Evolutionary conservation across 371 early-diverging fungal species (phyloP).

Genomic region (Mortierella sp.): DNA sequence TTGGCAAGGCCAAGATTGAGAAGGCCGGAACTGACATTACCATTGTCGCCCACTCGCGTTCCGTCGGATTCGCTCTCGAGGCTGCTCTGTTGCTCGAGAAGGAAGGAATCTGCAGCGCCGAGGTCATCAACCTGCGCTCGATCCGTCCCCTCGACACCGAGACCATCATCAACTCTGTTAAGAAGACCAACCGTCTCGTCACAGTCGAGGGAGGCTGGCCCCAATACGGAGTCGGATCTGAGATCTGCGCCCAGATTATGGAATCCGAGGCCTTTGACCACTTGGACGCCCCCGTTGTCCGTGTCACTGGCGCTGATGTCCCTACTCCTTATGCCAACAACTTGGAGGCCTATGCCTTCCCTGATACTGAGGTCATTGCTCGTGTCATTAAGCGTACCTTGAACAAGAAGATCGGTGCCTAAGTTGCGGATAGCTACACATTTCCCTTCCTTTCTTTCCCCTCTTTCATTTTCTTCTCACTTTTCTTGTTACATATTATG

Average conservation of each 20-base stretch:
- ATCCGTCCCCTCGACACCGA: constrained; percentile 98
- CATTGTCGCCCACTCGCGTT: constrained; percentile 95
- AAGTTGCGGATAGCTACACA: not conserved
- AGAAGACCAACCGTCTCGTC: constrained; percentile 98
- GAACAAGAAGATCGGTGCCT: constrained; percentile 64
- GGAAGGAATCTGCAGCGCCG: constrained; percentile 80
- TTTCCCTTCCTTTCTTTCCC: not conserved
- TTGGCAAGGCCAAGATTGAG: constrained; percentile 98
- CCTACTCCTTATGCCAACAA: constrained; percentile 99
- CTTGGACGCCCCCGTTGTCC: constrained; percentile 95
- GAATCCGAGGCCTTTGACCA: constrained; percentile 97
- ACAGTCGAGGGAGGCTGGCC: constrained; percentile 99
- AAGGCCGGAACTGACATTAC: constrained; percentile 94
- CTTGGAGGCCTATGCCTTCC: constrained; percentile 94
- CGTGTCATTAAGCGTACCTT: constrained; percentile 79
- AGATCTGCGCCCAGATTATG: constrained; percentile 97
- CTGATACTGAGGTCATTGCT: constrained; percentile 89
- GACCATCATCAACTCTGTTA: constrained; percentile 93
- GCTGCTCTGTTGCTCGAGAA: constrained; percentile 93
- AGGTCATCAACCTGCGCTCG: constrained; percentile 98
- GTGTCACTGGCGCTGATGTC: constrained; percentile 98
- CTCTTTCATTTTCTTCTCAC: not conserved
- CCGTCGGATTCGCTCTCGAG: constrained; percentile 92
- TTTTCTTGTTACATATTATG: constrained; percentile 3
- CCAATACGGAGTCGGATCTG: constrained; percentile 96